Percentiles rank a stretch among this genome's conserved stretches.
Evolutionary conservation across 495 filamentous ascomycete species (phyloP).

Genomic region (Pyrenula massariospora): DNA sequence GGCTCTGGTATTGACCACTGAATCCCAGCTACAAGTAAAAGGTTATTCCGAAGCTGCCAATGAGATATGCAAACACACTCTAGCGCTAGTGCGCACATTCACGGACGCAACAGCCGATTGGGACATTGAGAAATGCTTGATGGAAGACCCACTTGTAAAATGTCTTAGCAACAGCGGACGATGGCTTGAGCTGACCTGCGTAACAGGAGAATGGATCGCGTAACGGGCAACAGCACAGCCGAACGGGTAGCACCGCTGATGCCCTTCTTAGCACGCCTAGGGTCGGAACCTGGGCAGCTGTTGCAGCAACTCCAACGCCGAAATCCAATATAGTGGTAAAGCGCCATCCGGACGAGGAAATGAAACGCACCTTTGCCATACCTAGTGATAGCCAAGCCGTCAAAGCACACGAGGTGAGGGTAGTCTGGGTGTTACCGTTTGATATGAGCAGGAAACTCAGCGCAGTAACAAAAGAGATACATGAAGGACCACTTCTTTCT

Average conservation of each 20-base stretch:
- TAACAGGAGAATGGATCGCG: background rate
- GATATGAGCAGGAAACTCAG: constrained; percentile 10
- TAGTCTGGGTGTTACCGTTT: constrained; percentile 14
- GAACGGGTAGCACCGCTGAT: background rate
- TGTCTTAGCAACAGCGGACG: background rate
- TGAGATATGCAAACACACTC: constrained; percentile 16
- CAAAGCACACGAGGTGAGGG: constrained; percentile 14
- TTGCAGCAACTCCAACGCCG: constrained; percentile 9
- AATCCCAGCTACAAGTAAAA: constrained; percentile 13
- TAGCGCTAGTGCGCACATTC: constrained; percentile 13
- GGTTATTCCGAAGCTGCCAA: constrained; percentile 14
- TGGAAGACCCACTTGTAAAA: constrained; percentile 9
- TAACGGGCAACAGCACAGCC: background rate
- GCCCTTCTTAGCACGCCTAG: background rate
- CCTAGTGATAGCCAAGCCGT: constrained; percentile 4
- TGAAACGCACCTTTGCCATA: constrained; percentile 1
- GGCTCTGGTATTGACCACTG: background rate
- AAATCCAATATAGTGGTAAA: constrained; percentile 9
- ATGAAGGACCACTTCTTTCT: constrained; percentile 21
- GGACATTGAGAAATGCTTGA: constrained; percentile 3
- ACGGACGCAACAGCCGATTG: constrained; percentile 1
- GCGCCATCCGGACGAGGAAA: background rate
- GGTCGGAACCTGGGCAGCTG: constrained; percentile 1
- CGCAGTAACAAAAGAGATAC: constrained; percentile 17
- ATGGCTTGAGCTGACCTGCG: background rate